These are phyloP conservation scores for Ogataea nitratoaversa DNA, from an alignment of 805 yeast species.

Conservation along the genomic window DNA sequence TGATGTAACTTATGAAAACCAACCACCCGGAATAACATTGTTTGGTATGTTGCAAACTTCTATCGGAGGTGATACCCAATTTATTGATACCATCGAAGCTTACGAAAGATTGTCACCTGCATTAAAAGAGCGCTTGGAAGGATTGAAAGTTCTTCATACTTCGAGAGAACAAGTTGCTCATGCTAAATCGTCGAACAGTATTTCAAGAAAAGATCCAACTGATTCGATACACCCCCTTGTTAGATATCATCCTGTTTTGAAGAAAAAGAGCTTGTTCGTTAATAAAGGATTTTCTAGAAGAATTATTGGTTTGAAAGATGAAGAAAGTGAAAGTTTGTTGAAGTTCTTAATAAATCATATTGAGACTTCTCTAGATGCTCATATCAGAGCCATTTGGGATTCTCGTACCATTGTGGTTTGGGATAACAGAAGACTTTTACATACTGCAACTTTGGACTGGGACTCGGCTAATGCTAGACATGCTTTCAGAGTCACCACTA, in stretches of 20 bases:
- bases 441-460: conserved; percentile 63
- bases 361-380: conserved; percentile 46
- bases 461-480: conserved; percentile 57
- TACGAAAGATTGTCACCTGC: conserved; percentile 60
- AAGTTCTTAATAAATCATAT: conserved; percentile 49
- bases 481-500: conserved; percentile 62
- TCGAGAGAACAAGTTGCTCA: conserved; percentile 61
- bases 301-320: conserved; percentile 61
- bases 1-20: conserved; percentile 66
- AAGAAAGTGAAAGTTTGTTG: conserved; percentile 57
- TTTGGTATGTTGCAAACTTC: conserved; percentile 49
- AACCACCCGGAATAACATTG: conserved; percentile 65
- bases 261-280: conserved; percentile 48
- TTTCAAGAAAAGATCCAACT: conserved; percentile 57
- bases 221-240: conserved; percentile 57
- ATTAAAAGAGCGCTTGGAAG: conserved; percentile 50
- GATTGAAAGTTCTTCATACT: conserved; percentile 60
- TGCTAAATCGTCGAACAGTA: conserved; percentile 46
- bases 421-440: conserved; percentile 66
- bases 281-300: conserved; percentile 55
- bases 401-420: conserved; percentile 62
- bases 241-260: conserved; percentile 62
- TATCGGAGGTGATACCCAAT: conserved; percentile 67
- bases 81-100: conserved; percentile 65
- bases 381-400: conserved; percentile 61